Base-by-base conservation (phyloP, 495 filamentous ascomycete genomes). In the Aspergillus asperescens region DNA sequence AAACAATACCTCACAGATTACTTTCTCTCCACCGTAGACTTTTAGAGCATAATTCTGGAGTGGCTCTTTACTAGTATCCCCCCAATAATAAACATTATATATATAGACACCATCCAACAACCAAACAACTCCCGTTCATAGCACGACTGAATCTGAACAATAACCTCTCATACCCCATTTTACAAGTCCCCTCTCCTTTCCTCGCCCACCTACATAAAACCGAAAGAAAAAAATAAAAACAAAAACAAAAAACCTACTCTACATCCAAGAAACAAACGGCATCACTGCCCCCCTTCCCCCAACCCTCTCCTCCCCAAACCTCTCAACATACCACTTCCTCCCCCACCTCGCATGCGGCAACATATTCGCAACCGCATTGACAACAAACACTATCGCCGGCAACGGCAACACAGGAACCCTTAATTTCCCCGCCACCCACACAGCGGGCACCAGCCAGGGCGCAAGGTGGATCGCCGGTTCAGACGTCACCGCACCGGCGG, bases 361-460 rank as follows among this genome's bases (percentile, higher is more conserved):
- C 93, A 97, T 96, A 28, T 89, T 87, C 5, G 83, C 70, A 37
- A 98, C 73, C 63, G 95, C 90, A 64, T 96, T 96, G 13, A 94
- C 44, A 50, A 95, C 58, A 66, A 97, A 98, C 20, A 76, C 73
- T 51, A 90, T 69, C 23, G 88, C 91, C 2, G 93, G 93, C 47
- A 80, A 59, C 10, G 71, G 70, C 20, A 76, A 37, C 15, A 47
- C 42, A 16, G 64, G 65, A 4, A 74, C 16, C 1, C 59, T 39
- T 5, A 68, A 23, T 5, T 42, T 48, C 23, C 62, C 62, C 8
- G 68, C 65, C 1, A 70, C 80, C 32, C 52, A 60, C 2, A 72
- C 86, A 83, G 18, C 78, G 75, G 66, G 80, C 62, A 52, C 76
- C 77, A 61, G 68, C 82, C 61, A 85, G 70, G 64, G 75, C 16